Conservation (phyloP, 2,329 filamentous ascomycete species). For the Samsoniella hepiali region DNA sequence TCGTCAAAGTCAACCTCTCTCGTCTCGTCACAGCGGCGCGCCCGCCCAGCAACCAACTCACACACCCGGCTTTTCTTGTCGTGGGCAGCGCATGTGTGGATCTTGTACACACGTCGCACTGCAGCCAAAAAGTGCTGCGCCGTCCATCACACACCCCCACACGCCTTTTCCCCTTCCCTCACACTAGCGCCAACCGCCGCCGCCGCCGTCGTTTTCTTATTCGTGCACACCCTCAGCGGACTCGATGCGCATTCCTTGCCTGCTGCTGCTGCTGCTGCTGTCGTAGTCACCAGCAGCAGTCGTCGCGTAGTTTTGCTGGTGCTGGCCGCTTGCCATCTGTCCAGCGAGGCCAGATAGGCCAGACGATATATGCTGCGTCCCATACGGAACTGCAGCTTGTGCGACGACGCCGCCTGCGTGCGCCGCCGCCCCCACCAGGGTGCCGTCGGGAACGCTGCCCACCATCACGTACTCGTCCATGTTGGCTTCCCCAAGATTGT, state of each 20-base stretch:
- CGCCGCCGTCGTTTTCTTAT: neutral
- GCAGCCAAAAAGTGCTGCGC: neutral
- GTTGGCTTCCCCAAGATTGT: neutral
- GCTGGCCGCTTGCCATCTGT: neutral
- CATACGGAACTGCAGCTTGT: neutral
- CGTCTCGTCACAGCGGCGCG: neutral
- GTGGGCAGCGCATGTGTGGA: neutral
- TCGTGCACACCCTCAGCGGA: neutral
- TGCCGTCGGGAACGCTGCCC: slow-evolving; percentile 5
- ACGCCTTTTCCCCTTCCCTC: neutral
- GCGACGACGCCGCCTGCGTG: slow-evolving; percentile 2
- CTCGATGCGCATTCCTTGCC: neutral
- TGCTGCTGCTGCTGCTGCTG: neutral
- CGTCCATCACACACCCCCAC: neutral
- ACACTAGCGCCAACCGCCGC: too few species aligned
- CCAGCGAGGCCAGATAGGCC: neutral
- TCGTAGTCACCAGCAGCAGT: neutral
- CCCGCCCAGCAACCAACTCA: neutral
- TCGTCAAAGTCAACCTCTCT: neutral
- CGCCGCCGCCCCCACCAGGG: neutral
- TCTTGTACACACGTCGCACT: slow-evolving; percentile 10
- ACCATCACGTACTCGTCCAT: slow-evolving; percentile 4
- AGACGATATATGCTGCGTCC: neutral
- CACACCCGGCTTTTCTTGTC: neutral
- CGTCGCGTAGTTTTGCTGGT: neutral